Base-by-base conservation (phyloP, 2,329 filamentous ascomycete species). In the Parafenestella ontariensis region DNA sequence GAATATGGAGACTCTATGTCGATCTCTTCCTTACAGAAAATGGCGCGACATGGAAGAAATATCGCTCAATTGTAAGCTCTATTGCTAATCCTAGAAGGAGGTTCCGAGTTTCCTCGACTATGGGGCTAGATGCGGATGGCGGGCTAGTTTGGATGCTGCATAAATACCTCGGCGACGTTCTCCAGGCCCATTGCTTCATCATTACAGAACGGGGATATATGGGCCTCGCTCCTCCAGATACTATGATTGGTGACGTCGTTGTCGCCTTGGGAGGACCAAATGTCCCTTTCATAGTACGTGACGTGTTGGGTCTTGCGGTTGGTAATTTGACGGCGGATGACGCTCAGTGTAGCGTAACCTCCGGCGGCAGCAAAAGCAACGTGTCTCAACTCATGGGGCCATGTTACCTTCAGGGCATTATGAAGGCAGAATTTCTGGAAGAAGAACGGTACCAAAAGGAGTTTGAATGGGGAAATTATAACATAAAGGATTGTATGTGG, bases 171-270 rank as follows among this genome's bases (percentile, higher is more conserved):
- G 46, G 46, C 37, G 46, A 49, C 7, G 37, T 49, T 11, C 39
- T 49, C 18, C 31, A 43, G 18, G 21, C 21, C 2, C 46, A 49
- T 31, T 18, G 26, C 2, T 34, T 49, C 17, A 26, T 49, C 10
- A 9, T 49, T 18, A 49, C 46, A 3, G 13, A 34, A 3, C 39
- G 29, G 17, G 24, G 39, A 24, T 49, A 42, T 28, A 49, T 49
- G 46, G 46, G 46, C 10, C 46, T 49, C 13, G 46, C 37, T n/a
- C 46, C 46, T 7, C 37, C 46, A 24, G 46, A 49, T 24, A 23
- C 37, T 17, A 15, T 8, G 2, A 5, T 23, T 10, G 37, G 37
- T 11, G 46, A 49, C 15, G 21, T 49, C 8, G 46, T 49, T 17
- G 46, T 26, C 15, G 46, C 42, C 2, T 31, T 49, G 8, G 46